phyloP scores from a whole-genome alignment of 2,329 filamentous ascomycete genomes.

The Sphaceloma murrayae region DNA sequence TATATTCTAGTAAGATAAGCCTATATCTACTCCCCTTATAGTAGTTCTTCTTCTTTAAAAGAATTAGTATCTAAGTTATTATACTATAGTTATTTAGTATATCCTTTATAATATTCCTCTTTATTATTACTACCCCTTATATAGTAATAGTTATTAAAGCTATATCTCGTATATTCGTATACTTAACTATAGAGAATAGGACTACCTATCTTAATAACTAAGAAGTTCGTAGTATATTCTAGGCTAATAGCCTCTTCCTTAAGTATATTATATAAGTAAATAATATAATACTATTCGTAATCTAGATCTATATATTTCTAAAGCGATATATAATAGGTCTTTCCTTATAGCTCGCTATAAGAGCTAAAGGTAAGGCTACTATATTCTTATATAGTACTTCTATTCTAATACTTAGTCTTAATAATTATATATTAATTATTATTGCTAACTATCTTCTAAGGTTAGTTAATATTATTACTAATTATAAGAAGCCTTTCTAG shows the following conservation, averaged over 20 bases:
- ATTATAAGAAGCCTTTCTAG: not conserved
- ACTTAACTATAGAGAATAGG: not conserved
- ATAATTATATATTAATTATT: not conserved
- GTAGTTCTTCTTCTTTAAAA: not conserved
- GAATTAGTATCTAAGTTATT: not conserved
- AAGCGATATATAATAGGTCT: not conserved
- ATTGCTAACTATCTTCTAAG: not conserved
- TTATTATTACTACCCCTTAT: not conserved
- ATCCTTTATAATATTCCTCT: not conserved
- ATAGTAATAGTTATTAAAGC: not conserved
- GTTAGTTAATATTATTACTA: not conserved
- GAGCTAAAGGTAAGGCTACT: not conserved
- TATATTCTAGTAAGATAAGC: not conserved
- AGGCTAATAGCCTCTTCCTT: not conserved
- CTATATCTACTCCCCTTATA: not conserved
- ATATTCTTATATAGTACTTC: not conserved
- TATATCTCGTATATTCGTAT: not conserved
- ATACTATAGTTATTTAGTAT: not conserved
- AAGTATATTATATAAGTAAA: not conserved
- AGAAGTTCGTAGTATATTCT: not conserved
- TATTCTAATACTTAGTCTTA: not conserved
- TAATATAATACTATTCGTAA: not conserved
- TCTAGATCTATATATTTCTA: not conserved
- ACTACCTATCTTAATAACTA: not conserved
- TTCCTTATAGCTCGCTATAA: not conserved